These are phyloP conservation scores for Sphaerostilbella broomeana DNA, from an alignment of 2,329 filamentous ascomycete genomes.

Conservation along the genomic window DNA sequence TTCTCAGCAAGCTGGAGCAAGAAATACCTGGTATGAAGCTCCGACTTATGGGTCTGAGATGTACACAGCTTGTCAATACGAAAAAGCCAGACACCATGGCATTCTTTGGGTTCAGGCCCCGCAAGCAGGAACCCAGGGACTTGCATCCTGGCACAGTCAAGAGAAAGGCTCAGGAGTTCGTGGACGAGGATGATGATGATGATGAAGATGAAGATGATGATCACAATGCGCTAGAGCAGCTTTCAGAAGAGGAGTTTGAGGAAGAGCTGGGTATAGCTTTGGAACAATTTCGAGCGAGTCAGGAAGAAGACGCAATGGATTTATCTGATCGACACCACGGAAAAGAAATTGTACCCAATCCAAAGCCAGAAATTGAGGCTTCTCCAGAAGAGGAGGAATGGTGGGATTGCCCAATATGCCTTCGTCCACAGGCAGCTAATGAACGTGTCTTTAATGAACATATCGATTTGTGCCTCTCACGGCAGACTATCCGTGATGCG, in stretches of 20 bases:
- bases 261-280: no score
- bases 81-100: slow-evolving; percentile 70
- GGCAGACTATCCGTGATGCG: slow-evolving; percentile 76
- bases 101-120: slow-evolving; percentile 65
- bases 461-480: slow-evolving; percentile 84
- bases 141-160: slow-evolving; percentile 22
- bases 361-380: slow-evolving; percentile 18
- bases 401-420: slow-evolving; percentile 88
- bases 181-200: slow-evolving; percentile 52
- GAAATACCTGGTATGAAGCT: slow-evolving; percentile 75
- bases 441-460: slow-evolving; percentile 82
- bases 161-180: slow-evolving; percentile 41
- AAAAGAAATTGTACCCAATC: slow-evolving; percentile 46
- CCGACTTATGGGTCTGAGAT: slow-evolving; percentile 80
- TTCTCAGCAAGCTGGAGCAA: slow-evolving; percentile 76
- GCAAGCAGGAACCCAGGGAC: slow-evolving; percentile 17
- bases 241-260: neutral
- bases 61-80: slow-evolving; percentile 79
- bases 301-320: neutral
- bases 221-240: neutral
- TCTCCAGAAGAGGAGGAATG: slow-evolving; percentile 41
- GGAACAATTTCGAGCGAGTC: no score
- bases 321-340: slow-evolving; percentile 31
- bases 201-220: neutral
- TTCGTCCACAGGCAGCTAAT: slow-evolving; percentile 64